Evolutionary conservation across 164 flowering plant genomes (phyloP).

Genomic region (Berberis thunbergii): DNA sequence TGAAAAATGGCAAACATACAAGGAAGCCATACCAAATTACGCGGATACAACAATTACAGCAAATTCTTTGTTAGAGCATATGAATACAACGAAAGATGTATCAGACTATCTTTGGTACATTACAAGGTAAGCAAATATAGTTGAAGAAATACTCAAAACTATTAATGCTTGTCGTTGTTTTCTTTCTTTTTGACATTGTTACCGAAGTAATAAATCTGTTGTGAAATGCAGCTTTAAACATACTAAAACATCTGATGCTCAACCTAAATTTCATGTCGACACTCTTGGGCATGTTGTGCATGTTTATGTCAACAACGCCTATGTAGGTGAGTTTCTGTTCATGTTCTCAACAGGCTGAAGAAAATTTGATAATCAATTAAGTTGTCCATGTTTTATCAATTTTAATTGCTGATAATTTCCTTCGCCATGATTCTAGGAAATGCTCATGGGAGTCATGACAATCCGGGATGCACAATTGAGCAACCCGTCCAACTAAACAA

Average conservation of each 20-base stretch:
- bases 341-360: too few species aligned
- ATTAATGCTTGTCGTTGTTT: background rate
- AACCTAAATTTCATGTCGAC: constrained; percentile 28
- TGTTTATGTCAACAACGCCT: constrained; percentile 53
- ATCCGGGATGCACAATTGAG: constrained; percentile 21
- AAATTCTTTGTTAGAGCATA: constrained; percentile 33
- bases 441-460: constrained; percentile 45
- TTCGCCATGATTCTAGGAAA: constrained; percentile 29
- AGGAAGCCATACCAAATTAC: constrained; percentile 29
- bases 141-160: background rate
- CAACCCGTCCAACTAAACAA: constrained; percentile 21
- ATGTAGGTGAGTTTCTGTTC: constrained; percentile 27
- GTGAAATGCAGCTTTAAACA: constrained; percentile 33
- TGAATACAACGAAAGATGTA: constrained; percentile 36
- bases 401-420: too few species aligned
- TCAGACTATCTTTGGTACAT: constrained; percentile 78
- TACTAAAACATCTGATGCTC: constrained; percentile 12
- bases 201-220: too few species aligned
- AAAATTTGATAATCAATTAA: too few species aligned
- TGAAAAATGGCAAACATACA: constrained; percentile 27
- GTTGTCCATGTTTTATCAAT: too few species aligned
- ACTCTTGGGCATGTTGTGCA: constrained; percentile 58
- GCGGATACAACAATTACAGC: constrained; percentile 18
- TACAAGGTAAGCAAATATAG: constrained; percentile 36
- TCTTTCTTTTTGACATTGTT: too few species aligned